Percentiles rank a stretch among this genome's conserved stretches.
These are phyloP conservation scores for Gnaphalium uliginosum DNA, from an alignment of 129 eudicot genomes.

Conservation along the genomic window DNA sequence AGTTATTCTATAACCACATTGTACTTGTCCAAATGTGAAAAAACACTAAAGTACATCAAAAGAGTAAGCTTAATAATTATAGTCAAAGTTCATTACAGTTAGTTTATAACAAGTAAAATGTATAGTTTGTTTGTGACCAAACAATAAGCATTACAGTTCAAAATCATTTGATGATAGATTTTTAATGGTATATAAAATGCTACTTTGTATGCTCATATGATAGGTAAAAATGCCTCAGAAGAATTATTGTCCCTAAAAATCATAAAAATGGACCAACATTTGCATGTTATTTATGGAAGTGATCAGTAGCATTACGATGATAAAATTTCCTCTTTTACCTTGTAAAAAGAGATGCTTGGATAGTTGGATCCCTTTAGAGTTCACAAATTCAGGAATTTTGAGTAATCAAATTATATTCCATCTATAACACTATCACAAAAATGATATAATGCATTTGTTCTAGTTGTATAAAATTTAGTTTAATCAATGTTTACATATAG, in stretches of 20 bases:
- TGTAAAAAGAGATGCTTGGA: slow-evolving; percentile 31
- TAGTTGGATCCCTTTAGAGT: slow-evolving; percentile 29
- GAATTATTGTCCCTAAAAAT: slow-evolving; percentile 31
- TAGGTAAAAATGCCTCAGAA: not conserved
- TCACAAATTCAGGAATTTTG: slow-evolving; percentile 16
- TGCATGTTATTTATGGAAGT: slow-evolving; percentile 28
- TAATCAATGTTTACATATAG: not conserved
- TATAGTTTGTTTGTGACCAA: not conserved
- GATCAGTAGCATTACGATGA: slow-evolving; percentile 41
- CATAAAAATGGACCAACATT: slow-evolving; percentile 40
- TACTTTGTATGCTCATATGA: slow-evolving; percentile 14
- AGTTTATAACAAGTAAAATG: not conserved
- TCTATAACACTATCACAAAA: no score
- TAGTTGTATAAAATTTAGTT: not conserved
- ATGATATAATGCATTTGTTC: not conserved
- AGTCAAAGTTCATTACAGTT: not conserved
- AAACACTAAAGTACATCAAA: not conserved
- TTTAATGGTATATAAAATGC: not conserved
- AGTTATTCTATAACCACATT: not conserved
- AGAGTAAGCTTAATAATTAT: not conserved
- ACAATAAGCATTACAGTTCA: no score
- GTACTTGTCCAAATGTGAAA: not conserved
- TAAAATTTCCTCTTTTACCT: slow-evolving; percentile 32
- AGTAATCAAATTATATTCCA: not conserved
- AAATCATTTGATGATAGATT: not conserved